Evolutionary conservation across 495 filamentous ascomycete species (phyloP).

Genomic region (Neurospora sp.): DNA sequence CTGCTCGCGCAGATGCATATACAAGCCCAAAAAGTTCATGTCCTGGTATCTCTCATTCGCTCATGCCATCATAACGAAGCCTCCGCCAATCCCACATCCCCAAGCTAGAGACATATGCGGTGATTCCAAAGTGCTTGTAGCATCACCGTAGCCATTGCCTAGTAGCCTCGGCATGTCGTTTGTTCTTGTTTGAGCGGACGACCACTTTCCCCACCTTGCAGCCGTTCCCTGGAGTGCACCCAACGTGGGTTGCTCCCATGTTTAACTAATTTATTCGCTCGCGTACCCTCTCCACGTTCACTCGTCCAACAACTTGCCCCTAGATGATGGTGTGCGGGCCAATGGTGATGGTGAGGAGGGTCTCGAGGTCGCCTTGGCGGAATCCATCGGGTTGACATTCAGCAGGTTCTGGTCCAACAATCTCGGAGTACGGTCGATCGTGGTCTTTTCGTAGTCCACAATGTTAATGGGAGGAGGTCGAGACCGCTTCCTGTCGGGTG

Average conservation of each 20-base stretch:
- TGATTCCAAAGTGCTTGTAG: neutral
- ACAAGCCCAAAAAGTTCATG: neutral
- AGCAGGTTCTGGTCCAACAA: constrained; percentile 22
- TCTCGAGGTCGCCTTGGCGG: constrained; percentile 53
- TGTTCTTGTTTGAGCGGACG: neutral
- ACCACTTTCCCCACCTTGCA: neutral
- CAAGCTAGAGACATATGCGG: neutral
- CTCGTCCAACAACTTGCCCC: constrained; percentile 30
- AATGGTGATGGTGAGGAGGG: constrained; percentile 60
- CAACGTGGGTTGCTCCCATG: neutral
- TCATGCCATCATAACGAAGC: neutral
- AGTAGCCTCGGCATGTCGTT: neutral
- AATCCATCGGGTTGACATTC: constrained; percentile 29
- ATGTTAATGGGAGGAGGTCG: constrained; percentile 70
- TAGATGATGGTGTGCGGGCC: constrained; percentile 32
- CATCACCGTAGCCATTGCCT: neutral
- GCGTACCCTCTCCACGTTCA: constrained; percentile 6
- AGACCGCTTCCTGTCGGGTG: constrained; percentile 39
- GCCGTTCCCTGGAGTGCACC: neutral
- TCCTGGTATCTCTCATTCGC: neutral
- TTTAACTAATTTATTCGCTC: neutral
- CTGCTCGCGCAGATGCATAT: neutral
- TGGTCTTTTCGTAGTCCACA: constrained; percentile 65
- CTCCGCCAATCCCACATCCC: neutral
- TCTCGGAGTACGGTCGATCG: constrained; percentile 34